Conservation (phyloP, 495 filamentous ascomycete species). For the Hypoxylon trugodes region DNA sequence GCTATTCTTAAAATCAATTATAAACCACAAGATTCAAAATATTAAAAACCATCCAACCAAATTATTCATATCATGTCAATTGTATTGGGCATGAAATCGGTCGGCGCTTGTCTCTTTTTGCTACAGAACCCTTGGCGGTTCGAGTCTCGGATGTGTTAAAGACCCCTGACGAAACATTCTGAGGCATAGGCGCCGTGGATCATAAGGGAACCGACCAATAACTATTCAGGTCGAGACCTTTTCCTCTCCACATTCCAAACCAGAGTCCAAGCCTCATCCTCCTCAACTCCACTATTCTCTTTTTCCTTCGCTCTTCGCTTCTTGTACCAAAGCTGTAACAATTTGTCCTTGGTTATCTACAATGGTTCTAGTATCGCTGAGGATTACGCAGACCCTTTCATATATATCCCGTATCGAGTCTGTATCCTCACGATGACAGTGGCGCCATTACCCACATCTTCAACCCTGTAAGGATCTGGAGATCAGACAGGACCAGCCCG, state of each 20-base stretch:
- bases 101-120: conserved; percentile 31
- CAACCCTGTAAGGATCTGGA: conserved; percentile 33
- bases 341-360: conserved; percentile 45
- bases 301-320: conserved; percentile 9
- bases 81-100: conserved; percentile 14
- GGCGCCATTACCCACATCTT: conserved; percentile 52
- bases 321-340: conserved; percentile 41
- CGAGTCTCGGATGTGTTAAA: conserved; percentile 44
- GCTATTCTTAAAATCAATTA: not conserved
- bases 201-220: conserved; percentile 17
- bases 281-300: conserved; percentile 15
- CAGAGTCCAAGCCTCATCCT: conserved; percentile 30
- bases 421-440: conserved; percentile 34
- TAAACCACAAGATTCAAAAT: not conserved
- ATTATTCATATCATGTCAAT: not conserved
- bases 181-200: conserved; percentile 41
- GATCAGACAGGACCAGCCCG: conserved; percentile 32
- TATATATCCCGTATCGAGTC: conserved; percentile 18
- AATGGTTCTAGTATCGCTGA: conserved; percentile 6
- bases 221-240: not conserved
- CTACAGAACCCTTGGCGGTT: conserved; percentile 20
- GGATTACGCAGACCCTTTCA: conserved; percentile 21
- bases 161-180: conserved; percentile 50
- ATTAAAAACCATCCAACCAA: not conserved
- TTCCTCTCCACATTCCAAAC: conserved; percentile 33